Evolutionary conservation across 495 filamentous ascomycete genomes (phyloP), one percentile per base, ranked within the genome.

Genomic region (Hapsidospora chrysogenum): DNA sequence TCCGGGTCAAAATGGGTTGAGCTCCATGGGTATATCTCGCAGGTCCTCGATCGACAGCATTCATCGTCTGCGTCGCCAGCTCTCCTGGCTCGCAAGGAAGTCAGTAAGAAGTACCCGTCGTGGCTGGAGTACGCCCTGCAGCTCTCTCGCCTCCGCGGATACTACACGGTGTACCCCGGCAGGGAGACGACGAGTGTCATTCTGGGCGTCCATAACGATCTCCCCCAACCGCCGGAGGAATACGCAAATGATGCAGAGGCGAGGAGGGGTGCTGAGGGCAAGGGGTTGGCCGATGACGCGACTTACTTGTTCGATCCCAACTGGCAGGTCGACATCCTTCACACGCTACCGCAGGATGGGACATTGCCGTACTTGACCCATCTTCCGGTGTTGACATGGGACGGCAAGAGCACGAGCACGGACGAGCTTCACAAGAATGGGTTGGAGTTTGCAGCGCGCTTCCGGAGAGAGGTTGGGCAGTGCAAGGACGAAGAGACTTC

Each of bases 1-100:
- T 78, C 84, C 34, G 83, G 83, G 16, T 73, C 83, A 22, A 81
- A 78, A 48, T 93, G 85, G 85, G 56, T 64, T 13, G 80, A 86
- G 40, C 64, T 92, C 11, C 80, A 93, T 47, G 65, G 68, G 11
- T 81, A 87, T 33, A 65, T 86, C 3, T 67, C 70, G 5, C 56
- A 62, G 14, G 58, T 70, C 2, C 45, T 85, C 13, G 52, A 63
- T 11, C 46, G 49, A n/a, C 50, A 57, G 37, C 61, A 53, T 26
- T 32, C 33, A 10, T 39, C 45, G 8, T 48, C 46, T 11, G 45
- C 40, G 6, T 31, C 45, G 1, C 48, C 58, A 3, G 31, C 50
- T 0, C 41, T 64, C 22, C 40, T 65, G 16, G 37, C 54, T 9
- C 45, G 60, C 25, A 72, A 74, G 35, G 49, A 61, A 8, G 52